Evolutionary conservation across 164 flowering plant genomes (phyloP), one percentile per base, ranked within the genome.

Genomic region (Chimonanthus salicifolius): DNA sequence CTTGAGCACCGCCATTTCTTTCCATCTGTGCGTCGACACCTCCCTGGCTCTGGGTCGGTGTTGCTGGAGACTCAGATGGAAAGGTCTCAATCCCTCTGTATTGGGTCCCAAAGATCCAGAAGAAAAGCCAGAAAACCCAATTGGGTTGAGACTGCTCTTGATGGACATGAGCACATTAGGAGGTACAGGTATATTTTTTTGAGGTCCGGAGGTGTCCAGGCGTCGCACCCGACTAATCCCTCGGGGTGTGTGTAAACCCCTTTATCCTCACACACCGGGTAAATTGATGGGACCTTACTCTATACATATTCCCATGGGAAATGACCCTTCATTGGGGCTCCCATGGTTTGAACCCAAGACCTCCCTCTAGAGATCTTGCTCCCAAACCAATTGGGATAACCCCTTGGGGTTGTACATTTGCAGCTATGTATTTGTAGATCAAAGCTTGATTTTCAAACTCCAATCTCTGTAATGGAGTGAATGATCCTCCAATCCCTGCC

Each of bases 1-100:
- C 89, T 84, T 7, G 97, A 87, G 88, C 99, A 92, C 84, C 98
- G 90, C 98, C 98, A 94, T 87, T 94, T 94, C 94, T 94, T 94
- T 74, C 98, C 98, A 78, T 92, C 97, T 0, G 97, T 92, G 73
- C 99, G 79, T 5, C 96, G 87, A 76, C 99, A 95, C 86, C 99
- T 83, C 75, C 97, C 99, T 2, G 97, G 98, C 79, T 95, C 99
- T 2, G 97, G 94, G 82, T 95, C 99, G 0, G 82, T 83, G 85
- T 78, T 93, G 79, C 85, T 82, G 3, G 97, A 84, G 81, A 18
- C 98, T 94, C 69, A 88, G 83, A 85, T 92, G 94, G 84, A 88
- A 88, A 78, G 88, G 65, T 7, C 97, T 95, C 97, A 97, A 94
- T 78, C 96, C 94, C 81, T 83, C 94, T 92, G 88, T 7, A 78